Evolutionary conservation across 2,329 filamentous ascomycete genomes (phyloP), one percentile per base, ranked within the genome.

Genomic region (Phaeosphaeria sp.): DNA sequence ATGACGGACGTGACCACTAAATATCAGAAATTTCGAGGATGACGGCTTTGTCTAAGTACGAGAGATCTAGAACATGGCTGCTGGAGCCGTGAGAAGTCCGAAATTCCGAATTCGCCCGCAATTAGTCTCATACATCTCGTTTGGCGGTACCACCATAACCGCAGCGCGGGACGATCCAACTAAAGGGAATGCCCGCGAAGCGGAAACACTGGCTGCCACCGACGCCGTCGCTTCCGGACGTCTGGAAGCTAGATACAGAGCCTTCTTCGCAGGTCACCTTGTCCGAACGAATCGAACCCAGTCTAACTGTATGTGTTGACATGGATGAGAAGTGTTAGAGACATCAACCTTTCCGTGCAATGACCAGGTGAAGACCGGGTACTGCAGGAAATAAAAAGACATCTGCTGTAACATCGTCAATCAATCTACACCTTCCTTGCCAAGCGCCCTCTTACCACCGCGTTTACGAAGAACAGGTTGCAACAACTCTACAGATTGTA

Each of bases 401-500:
- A 11, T 3, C 30, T 6, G 30, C 13, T n/a, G 36, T 17, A n/a
- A n/a, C 36, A 39, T 39, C 4, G 36, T 3, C n/a, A n/a, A 39
- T 39, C 6, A 17, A n/a, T n/a, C n/a, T n/a, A 13, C 6, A n/a
- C 36, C 36, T 17, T 39, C 36, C 36, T n/a, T 15, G 36, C 13
- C 15, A n/a, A n/a, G 15, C 15, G 15, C 13, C 15, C 15, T 5
- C n/a, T n/a, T 15, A 6, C 4, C 15, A 39, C n/a, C n/a, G 36
- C 17, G 6, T n/a, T n/a, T n/a, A 4, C 36, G 15, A 39, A n/a
- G 36, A 39, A 17, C 36, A 39, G 11, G 6, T 15, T 39, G 36
- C n/a, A 17, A 15, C 36, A 13, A n/a, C 10, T 25, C 63, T 39
- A 68, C 7, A 68, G 36, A 23, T 62, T 22, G 39, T 80, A 80